Evolutionary conservation across 73 alveolate genomes (phyloP).

Genomic region (Stentor coeruleus): DNA sequence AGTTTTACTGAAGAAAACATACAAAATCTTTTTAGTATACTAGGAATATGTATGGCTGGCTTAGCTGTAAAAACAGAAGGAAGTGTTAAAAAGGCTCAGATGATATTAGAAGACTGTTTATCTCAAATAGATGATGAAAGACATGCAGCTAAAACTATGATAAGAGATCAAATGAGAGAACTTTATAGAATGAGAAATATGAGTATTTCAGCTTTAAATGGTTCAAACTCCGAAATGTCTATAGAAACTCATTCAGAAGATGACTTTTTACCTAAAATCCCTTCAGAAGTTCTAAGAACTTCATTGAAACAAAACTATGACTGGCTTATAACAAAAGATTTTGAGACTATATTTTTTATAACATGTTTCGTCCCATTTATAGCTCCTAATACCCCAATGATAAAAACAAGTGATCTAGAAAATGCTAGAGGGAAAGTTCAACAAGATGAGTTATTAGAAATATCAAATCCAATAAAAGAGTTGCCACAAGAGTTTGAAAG

Average conservation of each 20-base stretch:
- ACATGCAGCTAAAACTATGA: neutral
- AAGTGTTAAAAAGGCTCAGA: neutral
- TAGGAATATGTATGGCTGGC: neutral
- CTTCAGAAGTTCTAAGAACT: neutral
- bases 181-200: neutral
- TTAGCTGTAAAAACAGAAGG: conserved; percentile 9
- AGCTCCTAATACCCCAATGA: neutral
- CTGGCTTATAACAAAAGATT: conserved; percentile 9
- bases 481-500: too few species aligned
- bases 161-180: conserved; percentile 1
- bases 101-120: neutral
- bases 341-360: neutral
- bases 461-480: neutral
- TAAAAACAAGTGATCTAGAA: neutral
- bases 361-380: conserved; percentile 7
- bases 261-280: conserved; percentile 13
- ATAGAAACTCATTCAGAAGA: neutral
- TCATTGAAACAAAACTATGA: conserved; percentile 12
- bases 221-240: neutral
- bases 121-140: neutral
- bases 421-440: too few species aligned
- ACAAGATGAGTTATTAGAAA: neutral
- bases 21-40: conserved; percentile 6
- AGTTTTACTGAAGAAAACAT: neutral
- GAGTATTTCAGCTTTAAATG: neutral